Evolutionary conservation across 805 yeast species (phyloP).

Genomic region (Ogataea ganodermae): DNA sequence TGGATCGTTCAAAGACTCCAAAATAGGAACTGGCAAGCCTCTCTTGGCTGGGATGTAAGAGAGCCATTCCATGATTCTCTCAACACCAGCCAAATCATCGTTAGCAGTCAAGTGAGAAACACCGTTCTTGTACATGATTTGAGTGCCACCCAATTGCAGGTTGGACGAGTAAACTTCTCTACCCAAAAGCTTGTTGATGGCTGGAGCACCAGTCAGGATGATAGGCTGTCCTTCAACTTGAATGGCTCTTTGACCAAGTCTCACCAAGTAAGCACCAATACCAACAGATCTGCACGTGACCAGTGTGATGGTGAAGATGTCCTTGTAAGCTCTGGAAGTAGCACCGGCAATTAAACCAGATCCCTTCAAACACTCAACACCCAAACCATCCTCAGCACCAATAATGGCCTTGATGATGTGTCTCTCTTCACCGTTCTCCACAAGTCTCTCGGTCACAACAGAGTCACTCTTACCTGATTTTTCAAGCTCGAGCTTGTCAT

Average conservation of each 20-base stretch:
- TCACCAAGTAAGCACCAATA: constrained; percentile 98
- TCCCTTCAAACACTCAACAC: constrained; percentile 98
- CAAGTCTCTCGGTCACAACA: constrained; percentile 74
- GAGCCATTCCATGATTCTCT: constrained; percentile 92
- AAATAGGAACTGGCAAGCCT: constrained; percentile 85
- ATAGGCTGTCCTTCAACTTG: constrained; percentile 99
- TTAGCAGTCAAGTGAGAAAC: constrained; percentile 96
- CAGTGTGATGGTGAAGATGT: constrained; percentile 94
- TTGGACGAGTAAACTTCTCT: constrained; percentile 96
- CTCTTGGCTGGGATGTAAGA: constrained; percentile 92
- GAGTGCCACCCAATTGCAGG: constrained; percentile 98
- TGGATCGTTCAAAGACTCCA: constrained; percentile 67
- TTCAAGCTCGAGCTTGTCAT: constrained; percentile 57
- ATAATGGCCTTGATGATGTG: constrained; percentile 79
- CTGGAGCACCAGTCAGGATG: constrained; percentile 98
- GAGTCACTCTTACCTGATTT: constrained; percentile 60
- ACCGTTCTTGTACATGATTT: constrained; percentile 97
- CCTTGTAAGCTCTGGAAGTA: constrained; percentile 95
- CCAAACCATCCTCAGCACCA: constrained; percentile 95
- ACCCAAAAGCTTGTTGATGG: constrained; percentile 94
- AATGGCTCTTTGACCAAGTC: constrained; percentile 98
- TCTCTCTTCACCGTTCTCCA: constrained; percentile 84
- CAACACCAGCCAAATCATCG: constrained; percentile 95
- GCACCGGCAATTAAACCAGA: constrained; percentile 99
- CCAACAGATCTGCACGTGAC: constrained; percentile 99